Base-by-base conservation (phyloP, 2,329 filamentous ascomycete species). In the Hypoxylon sp. region DNA sequence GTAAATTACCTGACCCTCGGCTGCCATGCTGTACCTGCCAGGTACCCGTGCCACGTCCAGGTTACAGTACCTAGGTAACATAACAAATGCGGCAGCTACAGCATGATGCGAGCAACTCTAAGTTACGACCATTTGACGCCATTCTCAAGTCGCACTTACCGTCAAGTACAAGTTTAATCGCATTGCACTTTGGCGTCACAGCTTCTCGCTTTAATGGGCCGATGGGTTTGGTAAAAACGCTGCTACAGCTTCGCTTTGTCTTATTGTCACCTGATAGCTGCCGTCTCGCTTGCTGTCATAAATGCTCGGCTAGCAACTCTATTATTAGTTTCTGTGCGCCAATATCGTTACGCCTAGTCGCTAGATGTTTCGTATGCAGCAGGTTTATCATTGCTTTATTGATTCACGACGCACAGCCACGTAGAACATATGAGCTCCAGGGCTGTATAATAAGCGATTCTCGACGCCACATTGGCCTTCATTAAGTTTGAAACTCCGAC, bases 281-380 rank as follows among this genome's bases (percentile, higher is more conserved):
- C 29, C 46, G 30, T 48, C 37, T 54, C 47, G 41, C 54, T 54
- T 50, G 53, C 43, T 48, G 41, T 41, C 47, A 16, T 43, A 30
- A 39, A n/a, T 19, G 16, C 25, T 57, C 60, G 60, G 27, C 34
- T 63, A 63, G 29, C 39, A 63, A 27, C 29, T 27, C 52, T 56
- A 39, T 50, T 56, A 53, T 47, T 25, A 57, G 59, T 47, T 52
- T 48, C 47, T 57, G 57, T 52, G 39, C 47, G 34, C 39, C 53
- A n/a, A 23, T 47, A n/a, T 23, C 41, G 27, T 51, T 34, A 47
- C 30, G 21, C 19, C n/a, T 54, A 54, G 6, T 19, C 23, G 12
- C 47, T 30, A 59, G 16, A 34, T 6, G 43, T 19, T 45, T 39
- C 14, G 30, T 27, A 5, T 41, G 12, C 25, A 47, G 29, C 41